Evolutionary conservation across 2,329 filamentous ascomycete species (phyloP), one percentile per base, ranked within the genome.

Genomic region (Chaetomiaceae sp.): DNA sequence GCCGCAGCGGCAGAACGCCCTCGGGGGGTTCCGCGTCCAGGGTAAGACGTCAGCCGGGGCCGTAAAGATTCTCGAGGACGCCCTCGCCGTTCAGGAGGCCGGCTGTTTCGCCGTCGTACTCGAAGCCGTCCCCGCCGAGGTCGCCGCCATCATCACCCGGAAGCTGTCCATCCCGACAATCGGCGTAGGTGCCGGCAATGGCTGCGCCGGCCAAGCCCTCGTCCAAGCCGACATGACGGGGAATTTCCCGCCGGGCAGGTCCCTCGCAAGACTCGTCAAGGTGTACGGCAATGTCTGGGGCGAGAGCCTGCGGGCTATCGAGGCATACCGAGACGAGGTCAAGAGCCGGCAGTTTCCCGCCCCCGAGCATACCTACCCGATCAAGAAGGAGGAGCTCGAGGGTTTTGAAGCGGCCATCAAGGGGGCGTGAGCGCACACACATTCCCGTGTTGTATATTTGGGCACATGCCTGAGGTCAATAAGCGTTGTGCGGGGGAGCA

Each of bases 141-240:
- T 99, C 21, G 92, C 91, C 2, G 73, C 76, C 4, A 71, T 95
- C 42, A 82, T 97, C 40, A 97, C 93, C 0, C 72, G 85, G 61
- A 87, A 86, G 65, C 74, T 99, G 25, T 78, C 75, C 42, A 82
- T 99, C 20, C 93, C 93, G 1, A 97, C 93, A 1, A 97, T 99
- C 57, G 92, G 93, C 31, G 99, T 99, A 57, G 93, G 93, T 5
- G 93, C 93, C 12, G 93, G 93, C 2, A 91, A 86, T 60, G 89
- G 86, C 16, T 96, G 89, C 65, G 92, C 90, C 0, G 93, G 93
- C 0, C 93, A 99, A 68, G 92, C 99, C 4, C 77, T 99, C 16
- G 93, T 99, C 12, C 93, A 99, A 69, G 82, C 92, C 21, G 93
- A 99, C 68, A 96, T 99, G 91, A 78, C 81, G 4, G 93, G 93